Evolutionary conservation across 805 yeast species (phyloP).

Genomic region (Phaffomyces thermotolerans): DNA sequence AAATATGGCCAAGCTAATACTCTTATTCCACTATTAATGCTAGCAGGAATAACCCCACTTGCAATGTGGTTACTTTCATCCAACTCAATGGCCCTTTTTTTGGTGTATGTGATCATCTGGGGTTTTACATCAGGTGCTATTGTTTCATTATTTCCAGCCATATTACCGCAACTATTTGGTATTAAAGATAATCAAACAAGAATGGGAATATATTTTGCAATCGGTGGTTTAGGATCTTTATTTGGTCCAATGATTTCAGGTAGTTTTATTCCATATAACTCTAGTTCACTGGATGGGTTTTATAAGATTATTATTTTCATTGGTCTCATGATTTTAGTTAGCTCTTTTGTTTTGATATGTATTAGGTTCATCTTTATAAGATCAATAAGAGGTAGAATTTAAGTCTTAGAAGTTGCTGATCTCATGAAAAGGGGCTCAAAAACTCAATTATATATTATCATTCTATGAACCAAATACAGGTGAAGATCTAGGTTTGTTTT

Average conservation of each 20-base stretch:
- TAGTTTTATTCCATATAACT: constrained; percentile 23
- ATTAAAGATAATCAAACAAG: constrained; percentile 24
- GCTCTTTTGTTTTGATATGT: not conserved
- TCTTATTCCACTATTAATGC: constrained; percentile 24
- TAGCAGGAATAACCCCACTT: constrained; percentile 27
- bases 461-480: no score
- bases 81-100: constrained; percentile 18
- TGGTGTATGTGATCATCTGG: constrained; percentile 27
- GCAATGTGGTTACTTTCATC: constrained; percentile 28
- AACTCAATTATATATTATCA: no score
- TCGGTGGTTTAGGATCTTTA: constrained; percentile 25
- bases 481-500: no score
- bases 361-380: not conserved
- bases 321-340: constrained; percentile 23
- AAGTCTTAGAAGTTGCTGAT: no score
- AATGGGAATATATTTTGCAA: constrained; percentile 24
- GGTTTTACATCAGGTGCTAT: constrained; percentile 30
- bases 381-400: not conserved
- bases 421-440: no score
- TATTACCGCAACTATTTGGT: constrained; percentile 26
- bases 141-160: constrained; percentile 26
- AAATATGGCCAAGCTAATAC: constrained; percentile 39
- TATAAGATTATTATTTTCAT: constrained; percentile 25
- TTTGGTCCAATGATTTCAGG: constrained; percentile 32
- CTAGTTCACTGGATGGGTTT: constrained; percentile 19